phyloP scores from a whole-genome alignment of 1,284 basidiomycete genomes.

The Cryptococcus amylolentus region DNA sequence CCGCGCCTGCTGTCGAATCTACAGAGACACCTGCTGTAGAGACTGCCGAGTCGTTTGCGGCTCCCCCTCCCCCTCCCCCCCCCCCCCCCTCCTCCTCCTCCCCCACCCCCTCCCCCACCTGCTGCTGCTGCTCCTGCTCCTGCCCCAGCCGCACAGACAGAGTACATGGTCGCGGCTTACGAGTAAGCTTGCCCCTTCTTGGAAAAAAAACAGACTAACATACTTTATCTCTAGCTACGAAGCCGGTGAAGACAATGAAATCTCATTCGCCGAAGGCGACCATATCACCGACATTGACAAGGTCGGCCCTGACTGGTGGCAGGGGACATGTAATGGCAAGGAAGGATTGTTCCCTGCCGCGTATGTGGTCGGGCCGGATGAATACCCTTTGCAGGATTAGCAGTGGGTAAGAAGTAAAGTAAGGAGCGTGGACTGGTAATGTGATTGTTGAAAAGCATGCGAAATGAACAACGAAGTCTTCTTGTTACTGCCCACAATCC shows the following conservation, averaged over 20 bases:
- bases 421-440: not conserved
- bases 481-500: constrained; percentile 7
- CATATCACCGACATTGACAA: constrained; percentile 58
- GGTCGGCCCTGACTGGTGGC: constrained; percentile 80
- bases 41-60: constrained; percentile 18
- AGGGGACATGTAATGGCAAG: constrained; percentile 65
- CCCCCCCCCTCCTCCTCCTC: constrained; percentile 6
- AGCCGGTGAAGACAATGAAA: constrained; percentile 81
- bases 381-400: constrained; percentile 15
- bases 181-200: constrained; percentile 15
- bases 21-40: constrained; percentile 36
- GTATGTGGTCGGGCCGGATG: constrained; percentile 21
- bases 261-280: constrained; percentile 78
- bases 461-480: not conserved
- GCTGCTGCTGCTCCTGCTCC: constrained; percentile 8
- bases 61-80: constrained; percentile 6
- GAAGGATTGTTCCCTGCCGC: constrained; percentile 75
- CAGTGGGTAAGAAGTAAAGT: too few species aligned
- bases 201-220: not conserved
- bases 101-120: constrained; percentile 10
- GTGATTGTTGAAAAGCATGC: not conserved
- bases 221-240: constrained; percentile 61
- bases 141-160: constrained; percentile 10
- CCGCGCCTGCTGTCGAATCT: constrained; percentile 36
- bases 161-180: constrained; percentile 33